phyloP scores from a whole-genome alignment of 2,329 filamentous ascomycete genomes.

The Blumeriella jaapii region DNA sequence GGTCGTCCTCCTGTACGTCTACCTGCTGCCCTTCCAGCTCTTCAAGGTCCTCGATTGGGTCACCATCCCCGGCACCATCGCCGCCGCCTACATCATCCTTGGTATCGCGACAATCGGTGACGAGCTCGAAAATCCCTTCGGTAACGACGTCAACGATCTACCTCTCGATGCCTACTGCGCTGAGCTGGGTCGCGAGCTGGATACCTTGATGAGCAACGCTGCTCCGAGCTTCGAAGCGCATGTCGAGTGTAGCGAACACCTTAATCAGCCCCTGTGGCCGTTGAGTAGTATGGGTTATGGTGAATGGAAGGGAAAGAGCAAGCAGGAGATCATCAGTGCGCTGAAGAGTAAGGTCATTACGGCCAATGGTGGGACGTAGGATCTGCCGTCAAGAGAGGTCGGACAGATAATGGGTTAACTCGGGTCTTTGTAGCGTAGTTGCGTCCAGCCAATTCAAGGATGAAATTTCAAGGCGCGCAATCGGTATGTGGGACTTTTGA shows the following conservation, averaged over 20 bases:
- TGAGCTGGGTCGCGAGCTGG: conserved; percentile 62
- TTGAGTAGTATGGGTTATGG: conserved; percentile 31
- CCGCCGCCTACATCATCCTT: conserved; percentile 71
- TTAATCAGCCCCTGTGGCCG: conserved; percentile 28
- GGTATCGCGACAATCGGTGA: conserved; percentile 64
- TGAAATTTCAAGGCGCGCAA: no score
- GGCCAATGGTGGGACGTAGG: neutral
- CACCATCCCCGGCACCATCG: conserved; percentile 64
- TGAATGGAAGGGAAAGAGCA: conserved; percentile 33
- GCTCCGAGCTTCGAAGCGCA: conserved; percentile 13
- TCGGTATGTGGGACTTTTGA: no score
- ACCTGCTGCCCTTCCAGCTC: conserved; percentile 74
- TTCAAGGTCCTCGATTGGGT: conserved; percentile 53
- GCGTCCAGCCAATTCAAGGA: no score
- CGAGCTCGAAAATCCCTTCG: conserved; percentile 80
- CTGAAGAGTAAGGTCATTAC: conserved; percentile 23
- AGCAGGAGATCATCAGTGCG: conserved; percentile 32
- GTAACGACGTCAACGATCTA: conserved; percentile 71
- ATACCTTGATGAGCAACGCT: conserved; percentile 41
- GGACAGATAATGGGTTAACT: no score
- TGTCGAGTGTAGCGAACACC: conserved; percentile 8
- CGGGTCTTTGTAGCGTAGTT: no score
- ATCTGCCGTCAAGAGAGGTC: neutral
- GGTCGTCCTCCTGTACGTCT: conserved; percentile 76
- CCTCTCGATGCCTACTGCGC: conserved; percentile 67